Evolutionary conservation across 371 early-diverging fungal genomes (phyloP), one percentile per base, ranked within the genome.

Genomic region (Mortierella sp.): DNA sequence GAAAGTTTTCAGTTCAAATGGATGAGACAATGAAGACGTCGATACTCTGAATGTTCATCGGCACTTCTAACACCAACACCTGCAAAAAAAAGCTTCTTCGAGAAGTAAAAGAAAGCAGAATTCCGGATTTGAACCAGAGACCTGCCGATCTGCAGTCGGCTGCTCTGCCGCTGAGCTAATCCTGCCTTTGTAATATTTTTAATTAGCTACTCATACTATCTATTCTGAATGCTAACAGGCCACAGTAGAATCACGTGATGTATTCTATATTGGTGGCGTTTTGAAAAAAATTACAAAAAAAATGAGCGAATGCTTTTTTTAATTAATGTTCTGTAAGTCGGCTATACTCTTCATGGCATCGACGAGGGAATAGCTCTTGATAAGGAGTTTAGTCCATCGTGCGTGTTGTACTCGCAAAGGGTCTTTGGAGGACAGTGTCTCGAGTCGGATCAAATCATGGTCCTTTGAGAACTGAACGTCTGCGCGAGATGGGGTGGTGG

Each of bases 101-200:
- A 60, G 38, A 55, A 65, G 76, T 76, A 79, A 60, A 31, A 82
- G 31, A 45, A 78, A 90, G 90, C 85, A 84, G 84, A 83, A 86
- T 90, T 88, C 77, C 80, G 89, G 89, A 76, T 77, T 90, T 88
- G 90, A 89, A 89, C 90, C 89, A 75, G 87, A 77, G 89, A 89
- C 89, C 90, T 90, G 88, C 88, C 86, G 90, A 89, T 89, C 89
- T 90, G 90, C 90, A 89, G 89, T 88, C 88, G 84, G 88, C 87
- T 89, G 90, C 90, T 90, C 89, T 90, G 88, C 89, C 88, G 76
- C 90, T 90, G 88, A 90, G 90, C 88, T 79, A 79, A 79, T 79
- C 79, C 79, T 79, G 78, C 60, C 78, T 60, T 60, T n/a, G n/a
- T 26, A 26, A 58, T 58, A 14, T 31, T 58, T n/a, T n/a, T n/a